phyloP scores from a whole-genome alignment of 2,329 filamentous ascomycete species.

The Cercospora beticola region DNA sequence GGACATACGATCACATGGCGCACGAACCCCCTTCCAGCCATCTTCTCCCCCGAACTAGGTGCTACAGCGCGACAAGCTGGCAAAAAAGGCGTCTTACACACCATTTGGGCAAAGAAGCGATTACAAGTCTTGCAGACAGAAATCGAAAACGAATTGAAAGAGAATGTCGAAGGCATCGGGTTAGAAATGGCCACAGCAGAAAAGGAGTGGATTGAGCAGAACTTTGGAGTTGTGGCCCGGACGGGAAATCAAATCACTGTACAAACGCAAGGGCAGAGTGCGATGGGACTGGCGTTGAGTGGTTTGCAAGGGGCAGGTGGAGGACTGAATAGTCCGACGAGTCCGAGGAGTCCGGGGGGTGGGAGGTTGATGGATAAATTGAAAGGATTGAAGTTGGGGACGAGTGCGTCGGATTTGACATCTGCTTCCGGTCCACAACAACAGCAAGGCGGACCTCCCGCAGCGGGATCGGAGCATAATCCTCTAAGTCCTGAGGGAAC shows the following conservation, averaged over 20 bases:
- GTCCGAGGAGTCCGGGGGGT: constrained; percentile 62
- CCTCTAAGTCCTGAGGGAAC: constrained; percentile 63
- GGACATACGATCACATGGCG: constrained; percentile 51
- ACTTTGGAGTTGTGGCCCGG: constrained; percentile 64
- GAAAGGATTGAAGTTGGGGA: constrained; percentile 74
- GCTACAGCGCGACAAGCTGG: constrained; percentile 65
- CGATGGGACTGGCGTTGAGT: constrained; percentile 32
- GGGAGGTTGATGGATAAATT: constrained; percentile 75
- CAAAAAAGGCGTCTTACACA: constrained; percentile 80
- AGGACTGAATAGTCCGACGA: constrained; percentile 52
- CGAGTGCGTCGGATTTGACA: constrained; percentile 48
- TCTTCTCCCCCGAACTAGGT: constrained; percentile 76
- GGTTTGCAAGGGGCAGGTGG: constrained; percentile 17
- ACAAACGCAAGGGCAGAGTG: constrained; percentile 28
- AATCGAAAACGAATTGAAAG: constrained; percentile 69
- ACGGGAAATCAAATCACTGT: constrained; percentile 41
- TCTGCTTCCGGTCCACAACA: constrained; percentile 21
- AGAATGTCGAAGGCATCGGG: constrained; percentile 78
- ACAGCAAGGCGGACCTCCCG: constrained; percentile 10
- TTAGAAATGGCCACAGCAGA: constrained; percentile 81
- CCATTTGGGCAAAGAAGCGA: constrained; percentile 83
- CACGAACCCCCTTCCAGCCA: constrained; percentile 80
- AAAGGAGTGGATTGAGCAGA: constrained; percentile 78
- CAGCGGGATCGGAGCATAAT: constrained; percentile 39
- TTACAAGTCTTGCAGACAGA: constrained; percentile 73